phyloP scores from a whole-genome alignment of 768 basidiomycete species.

The Hypholoma fasciculare region DNA sequence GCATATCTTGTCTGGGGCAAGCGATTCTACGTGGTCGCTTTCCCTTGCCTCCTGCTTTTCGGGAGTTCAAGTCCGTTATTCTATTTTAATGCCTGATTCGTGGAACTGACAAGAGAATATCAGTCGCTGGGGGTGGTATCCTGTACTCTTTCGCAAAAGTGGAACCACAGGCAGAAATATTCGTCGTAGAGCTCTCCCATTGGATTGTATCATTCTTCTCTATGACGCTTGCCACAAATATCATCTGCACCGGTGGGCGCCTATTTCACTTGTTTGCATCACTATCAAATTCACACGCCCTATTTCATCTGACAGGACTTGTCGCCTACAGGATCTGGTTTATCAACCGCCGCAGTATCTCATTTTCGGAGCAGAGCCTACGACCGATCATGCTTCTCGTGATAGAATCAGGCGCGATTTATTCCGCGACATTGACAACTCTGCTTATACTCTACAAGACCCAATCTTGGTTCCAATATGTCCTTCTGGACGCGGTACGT shows the following conservation, averaged over 20 bases:
- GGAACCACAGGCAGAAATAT: not conserved
- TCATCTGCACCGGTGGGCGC: not conserved
- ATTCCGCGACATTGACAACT: not conserved
- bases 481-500: not conserved
- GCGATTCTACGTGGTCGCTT: not conserved
- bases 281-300: not conserved
- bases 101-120: not conserved
- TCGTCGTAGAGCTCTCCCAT: not conserved
- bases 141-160: not conserved
- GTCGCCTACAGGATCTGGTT: constrained; percentile 2
- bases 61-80: not conserved
- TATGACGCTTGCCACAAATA: not conserved
- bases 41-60: not conserved
- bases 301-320: not conserved
- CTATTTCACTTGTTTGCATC: not conserved
- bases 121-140: not conserved
- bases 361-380: not conserved
- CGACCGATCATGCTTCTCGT: constrained; percentile 2
- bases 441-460: not conserved
- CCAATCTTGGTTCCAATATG: constrained; percentile 1
- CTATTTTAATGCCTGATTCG: not conserved
- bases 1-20: not conserved
- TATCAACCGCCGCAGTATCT: not conserved
- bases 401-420: constrained; percentile 2
- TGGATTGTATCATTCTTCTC: not conserved